A percentile compares a stretch with the other conserved stretches of the same genome.
phyloP scores from a whole-genome alignment of 2,329 filamentous ascomycete genomes.

The Phialocephala subalpina region DNA sequence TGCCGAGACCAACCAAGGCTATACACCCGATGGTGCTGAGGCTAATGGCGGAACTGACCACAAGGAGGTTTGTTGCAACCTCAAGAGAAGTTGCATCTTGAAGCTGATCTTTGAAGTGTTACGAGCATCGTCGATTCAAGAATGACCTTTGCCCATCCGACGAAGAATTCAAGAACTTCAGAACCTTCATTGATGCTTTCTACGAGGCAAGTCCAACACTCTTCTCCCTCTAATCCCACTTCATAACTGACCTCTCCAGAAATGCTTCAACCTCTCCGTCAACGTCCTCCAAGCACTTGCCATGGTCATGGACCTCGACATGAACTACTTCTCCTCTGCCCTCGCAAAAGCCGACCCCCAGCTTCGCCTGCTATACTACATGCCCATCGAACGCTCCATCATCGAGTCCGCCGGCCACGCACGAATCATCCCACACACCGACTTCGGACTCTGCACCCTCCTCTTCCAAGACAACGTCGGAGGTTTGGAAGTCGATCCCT shows the following conservation, averaged over 20 bases:
- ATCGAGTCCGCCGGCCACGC: conserved; percentile 22
- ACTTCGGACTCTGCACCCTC: conserved; percentile 30
- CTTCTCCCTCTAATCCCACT: not conserved
- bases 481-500: conserved; percentile 30
- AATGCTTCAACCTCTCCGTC: conserved; percentile 18
- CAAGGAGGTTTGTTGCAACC: conserved; percentile 12
- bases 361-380: conserved; percentile 30
- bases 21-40: conserved; percentile 22
- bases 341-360: conserved; percentile 19
- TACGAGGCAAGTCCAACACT: conserved; percentile 8
- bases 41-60: conserved; percentile 17
- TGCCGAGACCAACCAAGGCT: conserved; percentile 19
- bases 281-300: conserved; percentile 17
- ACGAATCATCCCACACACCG: conserved; percentile 30
- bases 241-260: conserved; percentile 8
- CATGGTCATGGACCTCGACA: conserved; percentile 13
- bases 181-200: conserved; percentile 15
- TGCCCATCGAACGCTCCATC: conserved; percentile 22
- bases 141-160: conserved; percentile 17
- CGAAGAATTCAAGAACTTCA: conserved; percentile 14
- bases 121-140: conserved; percentile 20
- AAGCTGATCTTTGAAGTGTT: conserved; percentile 6
- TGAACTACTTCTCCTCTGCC: conserved; percentile 15
- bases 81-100: too few relatives aligned
- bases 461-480: conserved; percentile 31